These are phyloP conservation scores for Peterozyma toletana DNA, from an alignment of 805 yeast species.

Conservation along the genomic window DNA sequence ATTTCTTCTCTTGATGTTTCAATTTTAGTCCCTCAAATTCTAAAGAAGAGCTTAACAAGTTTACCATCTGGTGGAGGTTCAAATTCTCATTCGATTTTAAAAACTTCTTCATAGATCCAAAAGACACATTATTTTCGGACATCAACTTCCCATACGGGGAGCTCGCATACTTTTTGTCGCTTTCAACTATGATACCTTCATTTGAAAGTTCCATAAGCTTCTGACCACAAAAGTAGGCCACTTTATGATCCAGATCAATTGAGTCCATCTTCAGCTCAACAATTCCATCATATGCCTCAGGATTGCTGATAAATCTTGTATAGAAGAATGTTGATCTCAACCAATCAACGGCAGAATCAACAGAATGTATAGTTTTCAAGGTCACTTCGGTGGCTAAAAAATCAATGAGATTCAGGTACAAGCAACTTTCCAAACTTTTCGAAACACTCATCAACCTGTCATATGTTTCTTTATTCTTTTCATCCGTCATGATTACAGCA, in stretches of 20 bases:
- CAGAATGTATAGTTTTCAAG: constrained; percentile 28
- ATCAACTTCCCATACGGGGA: constrained; percentile 39
- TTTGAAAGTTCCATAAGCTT: constrained; percentile 24
- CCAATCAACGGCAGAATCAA: constrained; percentile 37
- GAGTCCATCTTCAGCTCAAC: constrained; percentile 10
- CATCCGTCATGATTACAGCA: constrained; percentile 41
- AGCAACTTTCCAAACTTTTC: constrained; percentile 38
- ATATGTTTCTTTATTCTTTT: constrained; percentile 25
- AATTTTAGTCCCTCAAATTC: constrained; percentile 35
- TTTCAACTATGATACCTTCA: constrained; percentile 20
- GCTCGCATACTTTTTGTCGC: constrained; percentile 15
- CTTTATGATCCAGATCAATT: constrained; percentile 20
- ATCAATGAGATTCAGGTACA: constrained; percentile 31
- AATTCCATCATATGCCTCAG: constrained; percentile 29
- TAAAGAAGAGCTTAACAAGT: constrained; percentile 23
- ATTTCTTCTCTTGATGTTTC: constrained; percentile 34
- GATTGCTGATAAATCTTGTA: constrained; percentile 32
- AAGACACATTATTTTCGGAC: constrained; percentile 39
- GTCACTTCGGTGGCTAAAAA: constrained; percentile 37
- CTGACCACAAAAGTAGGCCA: constrained; percentile 25
- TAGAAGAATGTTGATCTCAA: constrained; percentile 42
- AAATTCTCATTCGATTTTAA: constrained; percentile 14
- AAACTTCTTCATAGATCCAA: constrained; percentile 33
- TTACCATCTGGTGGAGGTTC: constrained; percentile 14
- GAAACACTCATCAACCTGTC: constrained; percentile 33